These are phyloP conservation scores for Hibiscus mutabilis DNA, from an alignment of 345 rosid species.

Conservation along the genomic window DNA sequence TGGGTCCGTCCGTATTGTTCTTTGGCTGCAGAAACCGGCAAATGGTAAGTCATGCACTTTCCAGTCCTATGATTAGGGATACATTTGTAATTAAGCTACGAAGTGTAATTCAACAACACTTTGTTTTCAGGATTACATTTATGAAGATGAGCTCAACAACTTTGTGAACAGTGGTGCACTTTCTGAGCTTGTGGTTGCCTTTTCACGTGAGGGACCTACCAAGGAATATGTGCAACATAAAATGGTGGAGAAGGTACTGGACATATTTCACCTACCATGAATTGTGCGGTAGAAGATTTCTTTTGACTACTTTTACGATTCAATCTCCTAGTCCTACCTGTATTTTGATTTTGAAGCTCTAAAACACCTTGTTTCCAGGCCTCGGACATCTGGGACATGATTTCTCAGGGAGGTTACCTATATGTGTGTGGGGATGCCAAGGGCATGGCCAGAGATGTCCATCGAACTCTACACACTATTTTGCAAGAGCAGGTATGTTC, in stretches of 20 bases:
- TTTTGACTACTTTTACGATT: not conserved
- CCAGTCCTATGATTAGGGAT: not conserved
- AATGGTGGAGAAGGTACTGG: slow-evolving; percentile 67
- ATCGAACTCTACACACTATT: slow-evolving; percentile 64
- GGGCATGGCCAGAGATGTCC: slow-evolving; percentile 87
- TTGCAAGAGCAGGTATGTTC: not conserved
- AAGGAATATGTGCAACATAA: slow-evolving; percentile 95
- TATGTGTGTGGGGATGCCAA: too few relatives aligned
- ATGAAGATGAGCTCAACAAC: slow-evolving; percentile 72
- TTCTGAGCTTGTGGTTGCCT: slow-evolving; percentile 70
- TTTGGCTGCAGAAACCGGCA: slow-evolving; percentile 1
- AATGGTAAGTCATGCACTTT: not conserved
- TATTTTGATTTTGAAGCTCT: not conserved
- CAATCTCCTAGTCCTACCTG: not conserved
- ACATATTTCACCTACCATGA: slow-evolving; percentile 12
- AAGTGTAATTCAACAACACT: too few relatives aligned
- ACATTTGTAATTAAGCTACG: not conserved
- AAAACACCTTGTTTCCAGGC: slow-evolving; percentile 39
- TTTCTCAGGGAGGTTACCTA: slow-evolving; percentile 58
- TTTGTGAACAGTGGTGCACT: slow-evolving; percentile 66
- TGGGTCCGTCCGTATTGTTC: slow-evolving; percentile 1
- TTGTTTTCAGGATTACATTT: slow-evolving; percentile 62
- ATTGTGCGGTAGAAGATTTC: not conserved
- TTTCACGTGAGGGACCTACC: slow-evolving; percentile 93
- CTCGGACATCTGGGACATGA: slow-evolving; percentile 67